Percentiles rank a stretch among this genome's conserved stretches.
These are phyloP conservation scores for Pseudoperonospora humuli DNA, from an alignment of 352 stramenopile genomes.

Conservation along the genomic window DNA sequence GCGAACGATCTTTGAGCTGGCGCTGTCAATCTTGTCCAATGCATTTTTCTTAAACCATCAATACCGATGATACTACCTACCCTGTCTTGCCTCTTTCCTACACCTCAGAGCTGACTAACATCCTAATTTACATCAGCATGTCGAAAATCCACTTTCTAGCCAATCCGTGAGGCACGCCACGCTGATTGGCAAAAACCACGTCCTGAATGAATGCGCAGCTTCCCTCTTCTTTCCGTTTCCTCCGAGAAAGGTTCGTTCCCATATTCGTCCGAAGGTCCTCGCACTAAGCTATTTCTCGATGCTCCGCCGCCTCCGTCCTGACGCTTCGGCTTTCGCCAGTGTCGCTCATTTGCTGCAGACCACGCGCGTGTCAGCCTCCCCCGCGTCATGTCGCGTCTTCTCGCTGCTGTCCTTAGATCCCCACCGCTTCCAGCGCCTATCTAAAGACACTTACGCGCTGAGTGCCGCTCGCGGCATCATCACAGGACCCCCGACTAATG, in stretches of 20 bases:
- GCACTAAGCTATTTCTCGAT: constrained; percentile 7
- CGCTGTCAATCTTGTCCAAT: too few relatives aligned
- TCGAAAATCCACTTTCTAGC: neutral
- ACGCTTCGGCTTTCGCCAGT: constrained; percentile 2
- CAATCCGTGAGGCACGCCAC: neutral
- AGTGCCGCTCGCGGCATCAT: constrained; percentile 2
- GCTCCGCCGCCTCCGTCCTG: constrained; percentile 17
- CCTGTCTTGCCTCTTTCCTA: too few relatives aligned
- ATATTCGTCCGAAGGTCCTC: too few relatives aligned
- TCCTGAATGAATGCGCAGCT: neutral
- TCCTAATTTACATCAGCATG: too few relatives aligned
- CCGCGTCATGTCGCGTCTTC: constrained; percentile 6
- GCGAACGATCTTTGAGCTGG: too few relatives aligned
- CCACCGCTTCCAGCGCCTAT: neutral
- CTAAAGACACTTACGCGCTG: neutral
- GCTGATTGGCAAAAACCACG: constrained; percentile 11
- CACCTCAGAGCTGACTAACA: too few relatives aligned
- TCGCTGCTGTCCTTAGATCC: constrained; percentile 4
- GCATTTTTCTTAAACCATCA: too few relatives aligned
- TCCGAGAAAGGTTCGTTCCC: too few relatives aligned
- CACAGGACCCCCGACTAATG: constrained; percentile 10
- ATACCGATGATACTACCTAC: too few relatives aligned
- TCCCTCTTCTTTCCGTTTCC: constrained; percentile 12
- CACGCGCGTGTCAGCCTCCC: neutral
- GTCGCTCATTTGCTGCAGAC: constrained; percentile 14